Evolutionary conservation across 2,329 filamentous ascomycete genomes (phyloP).

Genomic region (Colletotrichum paranaense): DNA sequence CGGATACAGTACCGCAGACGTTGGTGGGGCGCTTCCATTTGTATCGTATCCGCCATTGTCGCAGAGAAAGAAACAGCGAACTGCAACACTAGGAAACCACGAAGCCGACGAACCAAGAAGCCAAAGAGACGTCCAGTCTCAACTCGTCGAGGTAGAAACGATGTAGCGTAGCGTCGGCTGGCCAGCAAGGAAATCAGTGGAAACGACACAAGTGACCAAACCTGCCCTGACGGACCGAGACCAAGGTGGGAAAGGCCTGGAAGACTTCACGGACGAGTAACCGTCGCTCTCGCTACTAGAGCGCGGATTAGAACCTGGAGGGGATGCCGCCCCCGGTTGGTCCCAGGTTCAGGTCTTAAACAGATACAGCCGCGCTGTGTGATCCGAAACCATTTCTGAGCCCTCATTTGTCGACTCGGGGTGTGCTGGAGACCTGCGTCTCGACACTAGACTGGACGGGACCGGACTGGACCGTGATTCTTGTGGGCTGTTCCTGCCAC

Average conservation of each 20-base stretch:
- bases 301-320: slow-evolving; percentile 6
- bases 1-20: neutral
- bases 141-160: neutral
- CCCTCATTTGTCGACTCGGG: slow-evolving; percentile 21
- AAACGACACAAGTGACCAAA: neutral
- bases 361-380: slow-evolving; percentile 15
- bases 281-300: neutral
- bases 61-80: slow-evolving; percentile 2
- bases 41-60: slow-evolving; percentile 16
- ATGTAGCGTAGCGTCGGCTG: neutral
- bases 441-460: slow-evolving; percentile 24
- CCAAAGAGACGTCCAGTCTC: neutral
- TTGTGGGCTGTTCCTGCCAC: slow-evolving; percentile 10
- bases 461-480: slow-evolving; percentile 31
- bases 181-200: neutral
- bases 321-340: neutral
- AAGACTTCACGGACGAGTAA: neutral
- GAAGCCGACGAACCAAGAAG: neutral
- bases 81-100: neutral
- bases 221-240: neutral
- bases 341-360: slow-evolving; percentile 15
- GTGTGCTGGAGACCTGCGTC: slow-evolving; percentile 16
- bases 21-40: neutral
- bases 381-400: slow-evolving; percentile 29
- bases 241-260: neutral